These are phyloP conservation scores for Halophytophthora polymorphica DNA, from an alignment of 352 stramenopile species.

Conservation along the genomic window DNA sequence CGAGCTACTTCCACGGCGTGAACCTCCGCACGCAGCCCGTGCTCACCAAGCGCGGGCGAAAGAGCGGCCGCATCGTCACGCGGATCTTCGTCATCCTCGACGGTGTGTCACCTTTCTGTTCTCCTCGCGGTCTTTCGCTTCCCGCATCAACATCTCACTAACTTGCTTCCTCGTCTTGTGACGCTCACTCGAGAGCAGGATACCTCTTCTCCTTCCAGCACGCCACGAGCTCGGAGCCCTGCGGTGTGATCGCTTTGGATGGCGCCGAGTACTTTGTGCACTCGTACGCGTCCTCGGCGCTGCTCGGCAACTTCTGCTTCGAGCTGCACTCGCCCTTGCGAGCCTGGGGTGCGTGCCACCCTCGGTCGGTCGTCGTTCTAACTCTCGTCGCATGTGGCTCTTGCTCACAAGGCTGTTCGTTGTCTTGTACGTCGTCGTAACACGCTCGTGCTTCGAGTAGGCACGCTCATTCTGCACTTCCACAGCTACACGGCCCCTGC, in stretches of 20 bases:
- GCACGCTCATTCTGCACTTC: constrained; percentile 76
- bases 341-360: constrained; percentile 57
- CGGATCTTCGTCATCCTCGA: constrained; percentile 78
- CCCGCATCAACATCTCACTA: too few relatives aligned
- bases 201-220: constrained; percentile 83
- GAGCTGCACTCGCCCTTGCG: constrained; percentile 60
- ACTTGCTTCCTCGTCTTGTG: background rate
- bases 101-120: constrained; percentile 20
- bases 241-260: constrained; percentile 58
- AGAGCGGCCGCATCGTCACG: constrained; percentile 61
- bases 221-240: constrained; percentile 41
- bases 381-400: too few relatives aligned
- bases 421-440: too few relatives aligned
- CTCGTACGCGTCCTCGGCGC: constrained; percentile 62
- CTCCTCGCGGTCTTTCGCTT: background rate
- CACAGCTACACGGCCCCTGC: constrained; percentile 48
- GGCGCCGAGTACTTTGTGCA: constrained; percentile 68
- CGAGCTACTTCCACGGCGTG: constrained; percentile 53
- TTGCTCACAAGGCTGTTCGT: too few relatives aligned
- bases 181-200: too few relatives aligned
- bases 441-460: too few relatives aligned
- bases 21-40: constrained; percentile 65
- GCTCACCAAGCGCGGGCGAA: constrained; percentile 70
- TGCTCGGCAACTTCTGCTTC: constrained; percentile 71
- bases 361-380: too few relatives aligned